Percentiles rank a stretch among this genome's conserved stretches.
These are phyloP conservation scores for Sambucus nigra DNA, from an alignment of 129 eudicot genomes.

Conservation along the genomic window DNA sequence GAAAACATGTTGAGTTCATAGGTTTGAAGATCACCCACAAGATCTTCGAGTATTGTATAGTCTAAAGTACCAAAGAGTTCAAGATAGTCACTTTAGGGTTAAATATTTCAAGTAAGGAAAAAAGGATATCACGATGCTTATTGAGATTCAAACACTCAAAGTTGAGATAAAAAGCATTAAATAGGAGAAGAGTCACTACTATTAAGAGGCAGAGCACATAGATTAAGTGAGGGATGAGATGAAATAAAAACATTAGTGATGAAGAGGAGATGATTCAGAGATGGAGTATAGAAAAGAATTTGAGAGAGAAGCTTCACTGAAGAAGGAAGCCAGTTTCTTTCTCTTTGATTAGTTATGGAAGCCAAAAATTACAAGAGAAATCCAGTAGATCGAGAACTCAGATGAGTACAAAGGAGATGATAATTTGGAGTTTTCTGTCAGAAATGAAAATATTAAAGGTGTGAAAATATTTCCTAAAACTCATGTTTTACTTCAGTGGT, in stretches of 20 bases:
- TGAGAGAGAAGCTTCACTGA: conserved; percentile 31
- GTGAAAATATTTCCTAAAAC: too few relatives aligned
- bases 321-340: conserved; percentile 57
- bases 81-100: too few relatives aligned
- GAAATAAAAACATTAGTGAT: conserved; percentile 35
- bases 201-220: conserved; percentile 50
- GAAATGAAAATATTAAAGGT: too few relatives aligned
- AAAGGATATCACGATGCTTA: conserved; percentile 33
- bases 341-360: too few relatives aligned
- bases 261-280: conserved; percentile 1
- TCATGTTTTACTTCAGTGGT: too few relatives aligned
- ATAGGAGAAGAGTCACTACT: conserved; percentile 34
- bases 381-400: conserved; percentile 31
- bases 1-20: too few relatives aligned
- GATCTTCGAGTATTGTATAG: too few relatives aligned
- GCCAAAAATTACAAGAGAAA: conserved; percentile 33
- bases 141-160: conserved; percentile 55
- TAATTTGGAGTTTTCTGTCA: conserved; percentile 42
- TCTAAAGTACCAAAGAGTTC: too few relatives aligned
- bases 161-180: conserved; percentile 24
- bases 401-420: conserved; percentile 39
- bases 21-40: too few relatives aligned
- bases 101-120: too few relatives aligned
- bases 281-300: conserved; percentile 4
- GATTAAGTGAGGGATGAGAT: conserved; percentile 33